A percentile compares a stretch with the other conserved stretches of the same genome.
Evolutionary conservation across 192 early-diverging fungal species (phyloP).

Genomic region (Kickxella alabastrina): DNA sequence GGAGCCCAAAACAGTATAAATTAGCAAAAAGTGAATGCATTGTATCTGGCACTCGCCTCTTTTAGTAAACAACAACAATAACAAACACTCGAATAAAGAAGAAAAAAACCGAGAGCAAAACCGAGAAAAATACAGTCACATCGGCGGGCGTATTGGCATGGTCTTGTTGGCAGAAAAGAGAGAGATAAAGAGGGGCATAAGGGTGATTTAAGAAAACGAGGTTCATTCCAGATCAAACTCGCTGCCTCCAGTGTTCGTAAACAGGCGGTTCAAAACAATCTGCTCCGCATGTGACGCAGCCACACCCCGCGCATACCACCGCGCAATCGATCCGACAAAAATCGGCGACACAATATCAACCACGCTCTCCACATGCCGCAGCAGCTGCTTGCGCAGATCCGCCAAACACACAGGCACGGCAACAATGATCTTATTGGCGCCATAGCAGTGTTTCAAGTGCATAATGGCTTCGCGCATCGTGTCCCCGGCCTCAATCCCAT

Average conservation of each 20-base stretch:
- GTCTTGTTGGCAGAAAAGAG: no score
- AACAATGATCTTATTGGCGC: slow-evolving; percentile 25
- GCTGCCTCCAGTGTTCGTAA: slow-evolving; percentile 12
- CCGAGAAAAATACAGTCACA: no score
- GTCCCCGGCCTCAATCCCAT: slow-evolving; percentile 50
- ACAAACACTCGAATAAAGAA: no score
- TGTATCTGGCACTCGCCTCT: no score
- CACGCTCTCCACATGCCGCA: slow-evolving; percentile 30
- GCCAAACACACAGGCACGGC: slow-evolving; percentile 52
- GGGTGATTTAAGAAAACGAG: no score
- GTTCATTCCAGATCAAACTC: slow-evolving; percentile 20
- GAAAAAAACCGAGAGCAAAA: no score
- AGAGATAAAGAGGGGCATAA: no score
- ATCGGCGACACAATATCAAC: slow-evolving; percentile 48
- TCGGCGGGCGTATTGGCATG: no score
- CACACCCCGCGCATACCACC: slow-evolving; percentile 36
- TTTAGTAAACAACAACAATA: no score
- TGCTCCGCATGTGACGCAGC: slow-evolving; percentile 21
- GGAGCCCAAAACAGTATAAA: no score
- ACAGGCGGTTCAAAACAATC: slow-evolving; percentile 18
- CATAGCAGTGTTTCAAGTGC: slow-evolving; percentile 41
- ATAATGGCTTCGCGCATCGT: slow-evolving; percentile 50
- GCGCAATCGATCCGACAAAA: slow-evolving; percentile 29
- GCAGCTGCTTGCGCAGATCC: slow-evolving; percentile 41
- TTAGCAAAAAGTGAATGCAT: no score